Base-by-base conservation (phyloP, 1,284 basidiomycete genomes). In the Lignosus rhinocerotis region DNA sequence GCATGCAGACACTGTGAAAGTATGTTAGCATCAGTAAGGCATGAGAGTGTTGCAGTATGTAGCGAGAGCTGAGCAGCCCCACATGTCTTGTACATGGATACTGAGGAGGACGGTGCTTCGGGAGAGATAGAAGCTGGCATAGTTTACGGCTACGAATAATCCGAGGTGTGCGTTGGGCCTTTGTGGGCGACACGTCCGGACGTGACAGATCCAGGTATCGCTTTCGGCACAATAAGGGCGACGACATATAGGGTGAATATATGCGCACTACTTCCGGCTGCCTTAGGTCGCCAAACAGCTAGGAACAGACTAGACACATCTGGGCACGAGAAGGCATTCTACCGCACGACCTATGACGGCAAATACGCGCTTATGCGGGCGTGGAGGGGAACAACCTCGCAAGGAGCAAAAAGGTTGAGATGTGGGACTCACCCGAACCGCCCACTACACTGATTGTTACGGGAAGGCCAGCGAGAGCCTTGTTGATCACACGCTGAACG, bases 371-470 rank as follows among this genome's bases (percentile, higher is more conserved):
- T 17, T 12, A 12, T 12, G 47, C 5, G 47, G 34, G 25, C n/a
- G 36, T 50, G 36, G 25, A 14, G 53, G 31, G 53, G 46, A 32
- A 46, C 6, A 12, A 12, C 21, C 6, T 36, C 10, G 16, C 17
- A 36, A 32, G 42, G 42, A 41, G 59, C 56, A 30, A 64, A 44
- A 43, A 34, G 5, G 11, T 32, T 54, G 46, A 31, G 36, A 32
- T 53, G 43, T 45, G 17, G 50, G 17, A 80, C 90, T 70, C 68
- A 93, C 93, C 81, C 63, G 92, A 94, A 56, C 95, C 93, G 49
- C 95, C 95, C 31, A 98, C 72, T 38, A 98, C 84, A 67, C 91
- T 93, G 66, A 98, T 92, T 10, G 94, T 96, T 25, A 97, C 84
- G 4, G 94, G 93, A 62, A 88, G 80, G 8, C 94, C 96, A 3